Evolutionary conservation across 2,329 filamentous ascomycete species (phyloP), one percentile per base, ranked within the genome.

Genomic region (Botrytis aclada): DNA sequence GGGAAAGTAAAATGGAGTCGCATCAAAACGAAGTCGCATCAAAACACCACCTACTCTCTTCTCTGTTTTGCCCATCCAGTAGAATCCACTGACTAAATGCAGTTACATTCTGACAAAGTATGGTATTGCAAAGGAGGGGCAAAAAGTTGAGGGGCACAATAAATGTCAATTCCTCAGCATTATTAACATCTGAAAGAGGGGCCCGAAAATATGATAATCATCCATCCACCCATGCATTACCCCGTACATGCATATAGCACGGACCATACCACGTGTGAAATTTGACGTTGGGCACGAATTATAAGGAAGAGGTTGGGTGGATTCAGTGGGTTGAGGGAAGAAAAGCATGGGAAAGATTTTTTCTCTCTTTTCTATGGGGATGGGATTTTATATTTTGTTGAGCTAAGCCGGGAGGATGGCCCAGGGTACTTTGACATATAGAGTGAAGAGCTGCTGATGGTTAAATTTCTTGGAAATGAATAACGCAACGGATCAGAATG

Each of bases 221-320:
- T 61, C 29, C 51, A 56, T 56, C 58, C 58, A 39, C 58, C 58
- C 58, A 61, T 61, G 34, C 58, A n/a, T 22, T 37, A 39, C 34
- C 58, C 58, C 58, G 34, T 61, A 61, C 58, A 39, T 61, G 58
- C 58, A 61, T 61, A 61, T 61, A 61, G 58, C 58, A 61, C 58
- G 58, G 58, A n/a, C 58, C 58, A 7, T 39, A 61, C 58, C 34
- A 61, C 58, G 58, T 61, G 58, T 61, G 58, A 34, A 61, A n/a
- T 61, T 61, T 61, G 58, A 37, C 58, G 58, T 61, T 61, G 58
- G 58, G 58, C 58, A 61, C 34, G 58, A 61, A 61, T 61, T 3
- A 61, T 25, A 61, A 39, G 58, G 34, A 58, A 61, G 34, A 37
- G 34, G 58, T 61, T 39, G 58, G 58, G 58, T 61, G 58, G 58